Base-by-base conservation (phyloP, 108 stramenopile genomes). In the Cyclostephanos invisitatus region DNA sequence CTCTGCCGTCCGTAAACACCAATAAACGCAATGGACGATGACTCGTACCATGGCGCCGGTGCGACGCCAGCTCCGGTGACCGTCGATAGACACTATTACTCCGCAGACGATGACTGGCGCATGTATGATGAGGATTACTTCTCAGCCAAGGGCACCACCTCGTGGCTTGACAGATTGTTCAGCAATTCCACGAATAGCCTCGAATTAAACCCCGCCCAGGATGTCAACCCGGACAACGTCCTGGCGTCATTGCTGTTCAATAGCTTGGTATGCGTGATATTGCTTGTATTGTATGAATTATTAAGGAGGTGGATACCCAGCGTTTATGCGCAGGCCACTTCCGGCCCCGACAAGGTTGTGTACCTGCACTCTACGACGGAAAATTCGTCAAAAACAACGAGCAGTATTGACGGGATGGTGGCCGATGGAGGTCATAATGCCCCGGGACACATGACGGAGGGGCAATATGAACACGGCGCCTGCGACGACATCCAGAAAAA, bases 221-320 rank as follows among this genome's bases (percentile, higher is more conserved):
- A 95, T 78, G 82, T 92, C 49, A 81, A 90, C 20, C 86, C 91
- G 8, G 84, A 91, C 64, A 79, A 85, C 22, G 94, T 95, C 2
- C 25, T 91, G 74, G 85, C 87, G 25, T 77, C 90, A 6, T 48
- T 89, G 2, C 67, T 81, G 20, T 81, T 92, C 58, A 95, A 92
- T 51, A 69, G 60, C 25, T 58, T 90, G 10, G 87, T 90, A 14
- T 95, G 86, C 65, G 77, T 88, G 28, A 37, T 90, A 17, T 77
- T 92, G 62, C 79, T 95, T 68, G 65, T 59, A 2, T 64, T 64
- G 32, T 95, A 95, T 53, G 94, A 95, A 72, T 62, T 87, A 12
- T 63, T 95, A 3, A 69, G 94, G 42, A 55, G 90, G 27, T 67
- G 79, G 18, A 79, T 91, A 27, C 94, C 94, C n/a, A 75, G 78